These are phyloP conservation scores for Arabis hirsuta DNA, from an alignment of 345 rosid genomes.

Conservation along the genomic window DNA sequence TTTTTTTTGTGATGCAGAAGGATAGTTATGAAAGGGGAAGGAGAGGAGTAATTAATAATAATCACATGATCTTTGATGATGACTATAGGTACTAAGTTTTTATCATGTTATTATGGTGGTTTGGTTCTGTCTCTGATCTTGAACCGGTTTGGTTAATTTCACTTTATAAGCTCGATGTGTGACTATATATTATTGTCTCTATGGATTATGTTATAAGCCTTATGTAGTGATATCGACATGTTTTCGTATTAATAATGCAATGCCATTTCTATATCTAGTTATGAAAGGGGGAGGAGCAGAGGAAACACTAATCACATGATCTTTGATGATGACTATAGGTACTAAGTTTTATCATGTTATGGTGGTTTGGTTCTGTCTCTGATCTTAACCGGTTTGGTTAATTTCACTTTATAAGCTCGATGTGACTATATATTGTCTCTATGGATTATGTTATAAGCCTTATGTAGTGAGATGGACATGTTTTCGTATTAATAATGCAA, in stretches of 20 bases:
- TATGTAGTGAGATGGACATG: constrained; percentile 5
- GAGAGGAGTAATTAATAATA: constrained; percentile 49
- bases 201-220: neutral
- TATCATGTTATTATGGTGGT: neutral
- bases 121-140: constrained; percentile 6
- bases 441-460: neutral
- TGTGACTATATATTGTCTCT: constrained; percentile 9
- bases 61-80: constrained; percentile 80
- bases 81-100: constrained; percentile 64
- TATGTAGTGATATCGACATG: constrained; percentile 13
- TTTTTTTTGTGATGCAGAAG: constrained; percentile 52
- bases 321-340: constrained; percentile 82
- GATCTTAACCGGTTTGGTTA: constrained; percentile 28
- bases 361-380: constrained; percentile 1
- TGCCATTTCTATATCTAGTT: neutral
- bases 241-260: constrained; percentile 12
- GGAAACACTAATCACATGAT: constrained; percentile 64
- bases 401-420: constrained; percentile 6
- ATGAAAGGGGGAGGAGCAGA: constrained; percentile 43
- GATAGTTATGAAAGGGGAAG: constrained; percentile 66
- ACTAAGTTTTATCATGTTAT: constrained; percentile 40
- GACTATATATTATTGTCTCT: constrained; percentile 2
- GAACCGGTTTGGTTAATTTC: constrained; percentile 24
- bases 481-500: constrained; percentile 12
- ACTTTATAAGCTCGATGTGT: constrained; percentile 1